Evolutionary conservation across 352 stramenopile genomes (phyloP).

Genomic region (Phytophthora cryptogea): DNA sequence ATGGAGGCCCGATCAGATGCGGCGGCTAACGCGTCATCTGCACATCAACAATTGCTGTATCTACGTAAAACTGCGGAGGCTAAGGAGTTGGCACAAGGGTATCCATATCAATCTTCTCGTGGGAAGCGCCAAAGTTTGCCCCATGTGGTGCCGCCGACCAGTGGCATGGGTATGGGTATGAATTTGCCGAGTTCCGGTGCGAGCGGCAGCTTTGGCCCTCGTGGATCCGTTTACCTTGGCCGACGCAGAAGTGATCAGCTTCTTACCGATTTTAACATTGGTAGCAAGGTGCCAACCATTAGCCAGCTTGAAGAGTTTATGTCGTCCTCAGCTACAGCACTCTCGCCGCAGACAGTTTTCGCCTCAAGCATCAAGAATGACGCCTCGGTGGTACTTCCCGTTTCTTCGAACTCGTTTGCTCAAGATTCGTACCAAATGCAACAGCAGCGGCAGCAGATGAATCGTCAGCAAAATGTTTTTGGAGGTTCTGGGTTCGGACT

Average conservation of each 20-base stretch:
- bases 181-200: conserved; percentile 7
- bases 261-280: conserved; percentile 20
- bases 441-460: conserved; percentile 26
- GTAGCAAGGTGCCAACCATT: conserved; percentile 14
- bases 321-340: conserved; percentile 19
- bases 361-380: conserved; percentile 33
- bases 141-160: conserved; percentile 35
- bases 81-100: conserved; percentile 29
- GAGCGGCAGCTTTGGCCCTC: conserved; percentile 18
- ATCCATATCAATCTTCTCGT: conserved; percentile 22
- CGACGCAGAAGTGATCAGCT: conserved; percentile 45
- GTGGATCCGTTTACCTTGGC: conserved; percentile 13
- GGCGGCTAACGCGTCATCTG: conserved; percentile 6
- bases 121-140: conserved; percentile 54
- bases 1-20: conserved; percentile 31
- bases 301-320: conserved; percentile 36
- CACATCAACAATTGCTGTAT: conserved; percentile 31
- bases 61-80: conserved; percentile 32
- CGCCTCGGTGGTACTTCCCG: conserved; percentile 34
- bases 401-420: conserved; percentile 30
- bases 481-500: conserved; percentile 10
- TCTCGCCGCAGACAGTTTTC: conserved; percentile 22
- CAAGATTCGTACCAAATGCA: conserved; percentile 36
- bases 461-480: conserved; percentile 29
- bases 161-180: conserved; percentile 16